Conservation (phyloP, 2,329 filamentous ascomycete genomes). For the Tympanopsis confertula region DNA sequence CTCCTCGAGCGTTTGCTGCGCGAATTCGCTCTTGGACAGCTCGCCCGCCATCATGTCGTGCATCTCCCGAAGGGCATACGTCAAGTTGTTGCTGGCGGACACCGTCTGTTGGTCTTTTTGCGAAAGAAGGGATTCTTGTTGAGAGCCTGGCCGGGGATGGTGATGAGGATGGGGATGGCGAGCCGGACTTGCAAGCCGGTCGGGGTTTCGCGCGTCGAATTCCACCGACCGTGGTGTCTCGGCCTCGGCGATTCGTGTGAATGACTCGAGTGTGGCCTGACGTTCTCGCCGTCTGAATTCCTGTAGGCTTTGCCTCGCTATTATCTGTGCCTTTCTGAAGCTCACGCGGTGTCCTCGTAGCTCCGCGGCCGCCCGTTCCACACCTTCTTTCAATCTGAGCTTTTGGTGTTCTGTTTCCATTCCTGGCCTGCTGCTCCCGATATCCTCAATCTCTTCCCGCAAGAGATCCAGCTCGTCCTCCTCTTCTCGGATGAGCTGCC, state of each 20-base stretch:
- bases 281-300: too few relatives aligned
- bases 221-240: constrained; percentile 4
- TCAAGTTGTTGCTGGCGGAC: constrained; percentile 72
- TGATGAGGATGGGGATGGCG: constrained; percentile 9
- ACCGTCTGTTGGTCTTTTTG: constrained; percentile 64
- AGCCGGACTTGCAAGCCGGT: constrained; percentile 1
- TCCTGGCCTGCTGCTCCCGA: constrained; percentile 38
- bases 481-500: constrained; percentile 62
- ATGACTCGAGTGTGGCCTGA: too few relatives aligned
- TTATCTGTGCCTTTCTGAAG: constrained; percentile 73
- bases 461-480: constrained; percentile 78
- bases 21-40: constrained; percentile 76
- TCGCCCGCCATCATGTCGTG: constrained; percentile 79
- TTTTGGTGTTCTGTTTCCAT: constrained; percentile 49
- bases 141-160: constrained; percentile 18
- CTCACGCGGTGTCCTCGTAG: constrained; percentile 51
- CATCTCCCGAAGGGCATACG: constrained; percentile 69
- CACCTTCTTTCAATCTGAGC: constrained; percentile 52
- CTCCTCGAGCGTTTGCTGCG: constrained; percentile 76
- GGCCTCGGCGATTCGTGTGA: too few relatives aligned
- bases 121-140: constrained; percentile 25
- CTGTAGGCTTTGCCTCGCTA: constrained; percentile 65
- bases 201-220: constrained; percentile 4
- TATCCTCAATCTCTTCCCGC: constrained; percentile 64
- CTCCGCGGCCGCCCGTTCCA: constrained; percentile 57